These are phyloP conservation scores for Diaporthe batatas DNA, from an alignment of 2,329 filamentous ascomycete genomes.

Conservation along the genomic window DNA sequence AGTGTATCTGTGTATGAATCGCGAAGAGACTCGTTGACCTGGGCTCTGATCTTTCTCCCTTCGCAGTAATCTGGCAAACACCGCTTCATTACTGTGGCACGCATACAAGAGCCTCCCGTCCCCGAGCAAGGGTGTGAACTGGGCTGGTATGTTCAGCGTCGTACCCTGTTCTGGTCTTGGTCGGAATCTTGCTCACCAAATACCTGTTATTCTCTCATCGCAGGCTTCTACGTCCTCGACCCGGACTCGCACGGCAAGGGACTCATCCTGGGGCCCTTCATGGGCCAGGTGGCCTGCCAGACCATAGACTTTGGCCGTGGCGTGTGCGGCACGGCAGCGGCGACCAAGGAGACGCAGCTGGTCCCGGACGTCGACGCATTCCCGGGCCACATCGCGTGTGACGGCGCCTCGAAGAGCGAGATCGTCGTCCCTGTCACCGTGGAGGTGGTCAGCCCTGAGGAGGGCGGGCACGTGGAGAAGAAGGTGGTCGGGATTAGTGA, in stretches of 20 bases:
- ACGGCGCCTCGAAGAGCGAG: conserved; percentile 81
- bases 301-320: conserved; percentile 79
- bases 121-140: conserved; percentile 79
- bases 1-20: neutral
- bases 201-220: neutral
- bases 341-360: conserved; percentile 72
- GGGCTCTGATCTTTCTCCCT: conserved; percentile 8
- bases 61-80: conserved; percentile 80
- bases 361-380: conserved; percentile 79
- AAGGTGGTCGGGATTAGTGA: conserved; percentile 62
- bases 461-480: conserved; percentile 45
- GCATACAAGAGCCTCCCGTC: conserved; percentile 78
- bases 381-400: conserved; percentile 86
- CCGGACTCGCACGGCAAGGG: conserved; percentile 52
- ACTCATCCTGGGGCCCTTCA: conserved; percentile 83
- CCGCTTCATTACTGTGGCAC: conserved; percentile 83
- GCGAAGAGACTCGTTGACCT: neutral
- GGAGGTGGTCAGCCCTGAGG: conserved; percentile 47
- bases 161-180: conserved; percentile 2
- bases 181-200: neutral
- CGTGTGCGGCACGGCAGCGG: conserved; percentile 80
- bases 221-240: conserved; percentile 82
- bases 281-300: conserved; percentile 85
- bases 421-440: conserved; percentile 81
- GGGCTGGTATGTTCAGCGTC: conserved; percentile 68